A percentile compares a stretch with the other conserved stretches of the same genome.
Conservation (phyloP, 1,139 yeast species). For the Suhomyces yuchorum region DNA sequence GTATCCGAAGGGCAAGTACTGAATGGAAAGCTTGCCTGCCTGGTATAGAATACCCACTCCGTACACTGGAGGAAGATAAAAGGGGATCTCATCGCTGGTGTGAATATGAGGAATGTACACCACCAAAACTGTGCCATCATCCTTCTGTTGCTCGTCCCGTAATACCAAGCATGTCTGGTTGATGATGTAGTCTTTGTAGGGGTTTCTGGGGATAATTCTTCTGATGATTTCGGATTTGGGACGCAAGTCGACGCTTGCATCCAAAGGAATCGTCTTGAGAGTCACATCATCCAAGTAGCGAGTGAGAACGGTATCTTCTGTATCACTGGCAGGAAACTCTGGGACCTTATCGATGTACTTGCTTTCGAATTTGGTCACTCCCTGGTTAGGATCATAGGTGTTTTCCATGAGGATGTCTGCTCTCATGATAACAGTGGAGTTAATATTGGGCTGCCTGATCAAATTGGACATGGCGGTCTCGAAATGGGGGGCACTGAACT, state of each 20-base stretch:
- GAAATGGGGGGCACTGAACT: conserved; percentile 56
- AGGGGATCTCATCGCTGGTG: conserved; percentile 69
- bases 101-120: conserved; percentile 77
- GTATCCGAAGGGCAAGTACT: conserved; percentile 66
- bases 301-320: conserved; percentile 40
- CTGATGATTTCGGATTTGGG: conserved; percentile 63
- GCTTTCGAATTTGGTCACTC: conserved; percentile 37
- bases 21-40: conserved; percentile 63
- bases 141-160: conserved; percentile 19
- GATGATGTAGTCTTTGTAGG: conserved; percentile 77
- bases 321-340: conserved; percentile 30
- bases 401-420: conserved; percentile 77
- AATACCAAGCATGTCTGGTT: conserved; percentile 78
- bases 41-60: conserved; percentile 76
- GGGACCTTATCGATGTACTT: conserved; percentile 38
- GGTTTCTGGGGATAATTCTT: conserved; percentile 85
- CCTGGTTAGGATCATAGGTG: conserved; percentile 40
- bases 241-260: conserved; percentile 31
- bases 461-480: conserved; percentile 78
- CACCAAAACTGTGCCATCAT: conserved; percentile 51
- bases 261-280: conserved; percentile 49
- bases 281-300: conserved; percentile 58
- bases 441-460: conserved; percentile 84
- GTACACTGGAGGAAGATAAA: conserved; percentile 79
- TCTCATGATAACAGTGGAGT: conserved; percentile 85